Base-by-base conservation (phyloP, 106 monocot genomes). In the Phalaenopsis aphrodite region DNA sequence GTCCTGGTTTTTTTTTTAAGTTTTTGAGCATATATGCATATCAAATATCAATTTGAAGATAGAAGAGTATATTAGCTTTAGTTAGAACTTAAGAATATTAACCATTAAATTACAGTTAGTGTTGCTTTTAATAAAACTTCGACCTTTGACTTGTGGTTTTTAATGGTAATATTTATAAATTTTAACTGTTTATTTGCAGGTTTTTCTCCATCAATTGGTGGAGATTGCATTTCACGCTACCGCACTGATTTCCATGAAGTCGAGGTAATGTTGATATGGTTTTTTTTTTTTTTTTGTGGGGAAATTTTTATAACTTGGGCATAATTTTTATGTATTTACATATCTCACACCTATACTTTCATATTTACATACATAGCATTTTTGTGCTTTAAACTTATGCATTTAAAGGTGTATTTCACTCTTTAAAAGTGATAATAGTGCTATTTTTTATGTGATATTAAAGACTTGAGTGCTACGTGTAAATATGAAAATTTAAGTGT, bases 211-310 rank as follows among this genome's bases (percentile, higher is more conserved):
- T 79, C 76, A 48, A 56, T 89, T 77, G 89, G 83, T 71, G 87
- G 92, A 69, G 90, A 89, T 79, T 88, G 88, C 15, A 87, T 94
- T 73, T 89, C 98, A 78, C 88, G 98, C 17, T 98, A 98, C 78
- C 89, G 79, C 36, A 92, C 94, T 41, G 98, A 98, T 85, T 98
- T 94, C 65, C 98, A 94, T 86, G 98, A 94, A 84, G 85, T 98
- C 57, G 94, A 94, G 92, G 97, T 97, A 18, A 68, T 37, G 8
- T 58, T 2, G 42, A 16, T 15, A 30, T 30, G 30, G 30, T 30
- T 30, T 30, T 30, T 30, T 30, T 30, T 30, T 30, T 30, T 30
- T 30, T 30, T 30, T 30, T 30, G 30, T 30, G 30, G 30, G 30
- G 30, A 30, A 30, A 30, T 30, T 30, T 30, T 30, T 0, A 30